A percentile compares a stretch with the other conserved stretches of the same genome.
Conservation (phyloP, 768 basidiomycete genomes). For the Cubamyces sp. region DNA sequence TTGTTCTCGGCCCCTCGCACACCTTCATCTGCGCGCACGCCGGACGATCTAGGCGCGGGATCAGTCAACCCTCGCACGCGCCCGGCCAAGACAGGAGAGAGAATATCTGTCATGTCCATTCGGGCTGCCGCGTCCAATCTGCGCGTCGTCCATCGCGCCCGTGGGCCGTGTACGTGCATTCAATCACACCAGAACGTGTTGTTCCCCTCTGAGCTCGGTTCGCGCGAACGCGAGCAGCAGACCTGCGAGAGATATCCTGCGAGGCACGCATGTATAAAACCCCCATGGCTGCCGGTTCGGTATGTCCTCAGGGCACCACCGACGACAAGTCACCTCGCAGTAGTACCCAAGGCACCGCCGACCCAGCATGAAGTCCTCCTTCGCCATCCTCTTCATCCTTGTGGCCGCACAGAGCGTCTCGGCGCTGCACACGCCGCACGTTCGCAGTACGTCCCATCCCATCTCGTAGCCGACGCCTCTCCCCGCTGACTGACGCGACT, state of each 20-base stretch:
- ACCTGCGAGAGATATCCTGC: not conserved
- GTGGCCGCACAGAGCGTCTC: slow-evolving; percentile 1
- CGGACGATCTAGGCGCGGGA: not conserved
- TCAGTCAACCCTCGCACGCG: not conserved
- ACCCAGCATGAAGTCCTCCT: slow-evolving; percentile 5
- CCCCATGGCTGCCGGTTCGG: not conserved
- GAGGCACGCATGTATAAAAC: not conserved
- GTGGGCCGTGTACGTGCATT: not conserved
- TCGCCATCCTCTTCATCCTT: slow-evolving; percentile 10
- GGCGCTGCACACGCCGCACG: slow-evolving; percentile 16
- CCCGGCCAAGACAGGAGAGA: not conserved
- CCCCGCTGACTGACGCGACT: not conserved
- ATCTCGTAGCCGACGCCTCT: not conserved
- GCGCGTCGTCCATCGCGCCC: not conserved
- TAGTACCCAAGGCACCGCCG: not conserved
- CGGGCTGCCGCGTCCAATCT: slow-evolving; percentile 4
- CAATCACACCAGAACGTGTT: no score
- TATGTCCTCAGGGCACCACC: not conserved
- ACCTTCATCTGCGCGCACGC: not conserved
- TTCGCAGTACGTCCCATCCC: slow-evolving; percentile 7
- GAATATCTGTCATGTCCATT: not conserved
- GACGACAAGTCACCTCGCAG: not conserved
- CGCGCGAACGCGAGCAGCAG: no score
- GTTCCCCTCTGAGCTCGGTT: no score
- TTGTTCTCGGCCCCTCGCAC: not conserved